These are phyloP conservation scores for Aspergillus sp. DNA, from an alignment of 2,329 filamentous ascomycete species.

Conservation along the genomic window DNA sequence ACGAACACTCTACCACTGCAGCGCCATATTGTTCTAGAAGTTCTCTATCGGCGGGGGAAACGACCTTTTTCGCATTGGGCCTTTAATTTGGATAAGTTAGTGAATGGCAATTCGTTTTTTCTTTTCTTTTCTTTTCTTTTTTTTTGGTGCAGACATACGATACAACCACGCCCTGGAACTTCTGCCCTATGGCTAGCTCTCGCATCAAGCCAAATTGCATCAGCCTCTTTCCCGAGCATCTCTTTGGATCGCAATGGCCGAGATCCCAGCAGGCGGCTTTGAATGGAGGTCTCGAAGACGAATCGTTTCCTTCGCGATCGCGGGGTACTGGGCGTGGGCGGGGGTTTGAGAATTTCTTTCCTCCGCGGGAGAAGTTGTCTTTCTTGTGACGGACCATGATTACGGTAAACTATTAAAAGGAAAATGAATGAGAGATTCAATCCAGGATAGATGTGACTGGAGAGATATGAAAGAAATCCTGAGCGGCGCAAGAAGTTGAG, in stretches of 20 bases:
- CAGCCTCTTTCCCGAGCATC: conserved; percentile 92
- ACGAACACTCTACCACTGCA: conserved; percentile 95
- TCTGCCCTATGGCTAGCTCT: conserved; percentile 86
- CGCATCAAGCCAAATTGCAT: conserved; percentile 94
- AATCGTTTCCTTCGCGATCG: conserved; percentile 43
- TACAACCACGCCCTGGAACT: conserved; percentile 87
- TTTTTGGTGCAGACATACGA: conserved; percentile 50
- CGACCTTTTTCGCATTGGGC: conserved; percentile 82
- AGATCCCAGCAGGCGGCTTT: conserved; percentile 98
- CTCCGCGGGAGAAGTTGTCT: conserved; percentile 69
- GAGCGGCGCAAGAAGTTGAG: background rate
- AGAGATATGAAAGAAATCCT: background rate
- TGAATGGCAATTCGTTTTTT: background rate
- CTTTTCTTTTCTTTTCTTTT: background rate
- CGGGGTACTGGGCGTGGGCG: conserved; percentile 51
- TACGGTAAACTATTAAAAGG: background rate
- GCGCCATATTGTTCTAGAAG: conserved; percentile 86
- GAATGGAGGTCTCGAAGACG: conserved; percentile 55
- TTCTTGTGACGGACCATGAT: conserved; percentile 95
- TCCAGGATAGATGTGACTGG: background rate
- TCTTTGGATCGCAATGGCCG: conserved; percentile 94
- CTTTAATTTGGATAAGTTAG: conserved; percentile 25
- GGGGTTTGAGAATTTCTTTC: conserved; percentile 66
- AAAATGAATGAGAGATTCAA: background rate
- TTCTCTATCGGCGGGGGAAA: conserved; percentile 79